Conservation (phyloP, 768 basidiomycete species). For the Terana coerulea region DNA sequence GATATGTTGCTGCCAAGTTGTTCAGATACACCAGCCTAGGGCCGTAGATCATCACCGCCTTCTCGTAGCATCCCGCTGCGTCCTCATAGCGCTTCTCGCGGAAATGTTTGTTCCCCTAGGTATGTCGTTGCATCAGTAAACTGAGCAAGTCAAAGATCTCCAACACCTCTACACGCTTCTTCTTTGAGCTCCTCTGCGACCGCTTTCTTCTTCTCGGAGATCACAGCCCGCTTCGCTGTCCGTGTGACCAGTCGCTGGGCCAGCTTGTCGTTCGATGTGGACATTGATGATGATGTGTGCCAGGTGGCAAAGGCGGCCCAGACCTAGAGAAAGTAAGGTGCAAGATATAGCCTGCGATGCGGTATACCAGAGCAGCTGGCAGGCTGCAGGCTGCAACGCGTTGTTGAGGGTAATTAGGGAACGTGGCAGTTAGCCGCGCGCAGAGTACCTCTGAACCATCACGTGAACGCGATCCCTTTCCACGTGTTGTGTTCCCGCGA, state of each 20-base stretch:
- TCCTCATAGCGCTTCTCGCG: slow-evolving; percentile 31
- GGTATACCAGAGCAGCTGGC: too few relatives aligned
- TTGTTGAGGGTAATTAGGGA: too few relatives aligned
- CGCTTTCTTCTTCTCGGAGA: slow-evolving; percentile 17
- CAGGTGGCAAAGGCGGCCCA: too few relatives aligned
- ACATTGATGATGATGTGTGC: too few relatives aligned
- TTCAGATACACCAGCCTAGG: slow-evolving; percentile 34
- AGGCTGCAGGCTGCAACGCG: too few relatives aligned
- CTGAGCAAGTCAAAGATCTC: background rate
- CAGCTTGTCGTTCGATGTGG: too few relatives aligned
- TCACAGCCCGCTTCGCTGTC: slow-evolving; percentile 17
- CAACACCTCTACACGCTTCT: slow-evolving; percentile 21
- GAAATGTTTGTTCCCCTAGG: slow-evolving; percentile 44
- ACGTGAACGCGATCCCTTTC: too few relatives aligned
- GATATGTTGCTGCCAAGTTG: slow-evolving; percentile 40
- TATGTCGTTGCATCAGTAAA: background rate
- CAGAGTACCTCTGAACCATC: too few relatives aligned
- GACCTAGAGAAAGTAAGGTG: too few relatives aligned
- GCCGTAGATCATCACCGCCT: slow-evolving; percentile 36
- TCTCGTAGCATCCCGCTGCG: slow-evolving; percentile 38
- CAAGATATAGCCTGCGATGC: too few relatives aligned
- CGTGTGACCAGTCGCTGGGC: slow-evolving; percentile 8
- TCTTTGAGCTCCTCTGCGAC: slow-evolving; percentile 28
- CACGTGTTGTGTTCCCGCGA: too few relatives aligned
- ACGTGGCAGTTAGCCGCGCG: too few relatives aligned